Evolutionary conservation across 495 filamentous ascomycete species (phyloP).

Genomic region (Cercophora newfieldiana): DNA sequence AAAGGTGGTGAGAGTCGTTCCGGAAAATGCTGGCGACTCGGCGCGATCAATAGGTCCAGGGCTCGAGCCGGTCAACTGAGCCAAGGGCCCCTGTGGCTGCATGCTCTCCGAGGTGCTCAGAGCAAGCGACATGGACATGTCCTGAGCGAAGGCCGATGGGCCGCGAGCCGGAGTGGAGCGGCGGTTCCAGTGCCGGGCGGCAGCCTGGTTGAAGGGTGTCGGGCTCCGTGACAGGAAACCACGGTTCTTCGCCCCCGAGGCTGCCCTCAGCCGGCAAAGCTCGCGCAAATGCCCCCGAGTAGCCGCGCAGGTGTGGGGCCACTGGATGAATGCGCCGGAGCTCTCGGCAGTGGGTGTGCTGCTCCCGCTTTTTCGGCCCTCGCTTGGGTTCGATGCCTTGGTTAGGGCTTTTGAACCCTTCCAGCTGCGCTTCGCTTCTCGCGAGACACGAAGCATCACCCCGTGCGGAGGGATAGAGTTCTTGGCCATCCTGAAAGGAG

Average conservation of each 20-base stretch:
- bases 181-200: constrained; percentile 48
- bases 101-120: constrained; percentile 79
- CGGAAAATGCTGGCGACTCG: constrained; percentile 9
- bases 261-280: constrained; percentile 76
- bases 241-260: constrained; percentile 60
- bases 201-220: constrained; percentile 65
- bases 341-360: constrained; percentile 61
- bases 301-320: constrained; percentile 81
- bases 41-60: constrained; percentile 26
- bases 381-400: constrained; percentile 27
- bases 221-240: constrained; percentile 68
- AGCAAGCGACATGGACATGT: constrained; percentile 81
- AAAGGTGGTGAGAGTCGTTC: constrained; percentile 16
- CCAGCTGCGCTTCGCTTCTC: constrained; percentile 85
- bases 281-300: constrained; percentile 79
- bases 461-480: constrained; percentile 85
- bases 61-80: constrained; percentile 51
- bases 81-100: constrained; percentile 69
- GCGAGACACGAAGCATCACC: constrained; percentile 83
- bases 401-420: constrained; percentile 53
- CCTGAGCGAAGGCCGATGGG: constrained; percentile 56
- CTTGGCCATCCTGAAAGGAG: constrained; percentile 88
- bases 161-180: constrained; percentile 39
- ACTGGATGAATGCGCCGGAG: constrained; percentile 52
- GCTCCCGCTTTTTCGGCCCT: constrained; percentile 57